Percentiles rank a stretch among this genome's conserved stretches.
Evolutionary conservation across 257 asterid genomes (phyloP).

Genomic region (Rhazya stricta): DNA sequence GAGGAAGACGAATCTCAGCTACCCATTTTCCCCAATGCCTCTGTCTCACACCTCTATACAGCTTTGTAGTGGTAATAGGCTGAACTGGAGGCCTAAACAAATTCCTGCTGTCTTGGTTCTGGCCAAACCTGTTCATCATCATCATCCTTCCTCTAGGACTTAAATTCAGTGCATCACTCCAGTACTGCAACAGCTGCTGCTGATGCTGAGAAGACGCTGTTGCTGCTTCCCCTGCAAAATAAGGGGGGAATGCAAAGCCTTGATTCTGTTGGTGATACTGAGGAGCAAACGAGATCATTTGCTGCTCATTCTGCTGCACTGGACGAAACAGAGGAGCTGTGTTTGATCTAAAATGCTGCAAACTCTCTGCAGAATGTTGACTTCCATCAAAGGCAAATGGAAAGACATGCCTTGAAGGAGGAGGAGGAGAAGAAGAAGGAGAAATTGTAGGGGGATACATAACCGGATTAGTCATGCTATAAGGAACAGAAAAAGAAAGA

Average conservation of each 20-base stretch:
- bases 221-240: constrained; percentile 50
- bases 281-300: constrained; percentile 77
- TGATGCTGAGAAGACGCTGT: constrained; percentile 30
- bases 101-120: constrained; percentile 29
- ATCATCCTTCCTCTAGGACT: constrained; percentile 77
- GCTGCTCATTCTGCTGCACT: constrained; percentile 40
- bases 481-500: constrained; percentile 13
- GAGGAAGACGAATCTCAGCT: constrained; percentile 89
- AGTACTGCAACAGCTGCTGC: constrained; percentile 53
- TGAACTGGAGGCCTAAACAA: constrained; percentile 36
- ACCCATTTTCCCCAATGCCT: constrained; percentile 99
- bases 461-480: constrained; percentile 10
- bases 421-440: constrained; percentile 5
- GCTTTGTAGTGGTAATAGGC: constrained; percentile 54
- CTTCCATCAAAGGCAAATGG: constrained; percentile 58
- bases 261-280: constrained; percentile 22
- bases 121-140: constrained; percentile 60
- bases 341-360: constrained; percentile 18
- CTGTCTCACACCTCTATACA: constrained; percentile 89
- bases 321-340: constrained; percentile 37
- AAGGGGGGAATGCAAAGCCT: constrained; percentile 50
- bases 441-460: constrained; percentile 23
- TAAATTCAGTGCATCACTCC: constrained; percentile 69
- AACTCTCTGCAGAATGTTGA: constrained; percentile 27
- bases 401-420: constrained; percentile 40